phyloP scores from a whole-genome alignment of 306 rosid genomes.

The Cucurbita argyrosperma region DNA sequence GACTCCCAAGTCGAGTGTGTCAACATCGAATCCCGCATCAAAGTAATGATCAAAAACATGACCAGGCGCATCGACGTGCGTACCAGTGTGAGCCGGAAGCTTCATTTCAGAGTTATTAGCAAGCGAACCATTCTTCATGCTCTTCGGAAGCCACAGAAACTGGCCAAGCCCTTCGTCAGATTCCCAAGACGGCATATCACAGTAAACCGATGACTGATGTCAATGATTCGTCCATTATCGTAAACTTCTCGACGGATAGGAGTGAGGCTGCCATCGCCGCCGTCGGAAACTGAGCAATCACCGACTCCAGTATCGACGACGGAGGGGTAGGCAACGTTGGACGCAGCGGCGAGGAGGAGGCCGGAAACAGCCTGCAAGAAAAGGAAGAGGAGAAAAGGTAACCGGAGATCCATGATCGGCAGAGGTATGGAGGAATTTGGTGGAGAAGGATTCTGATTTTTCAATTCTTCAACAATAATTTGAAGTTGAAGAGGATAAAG shows the following conservation, averaged over 20 bases:
- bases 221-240: constrained; percentile 35
- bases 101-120: constrained; percentile 35
- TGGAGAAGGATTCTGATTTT: neutral
- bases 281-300: constrained; percentile 16
- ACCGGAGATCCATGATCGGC: neutral
- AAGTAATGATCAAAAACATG: constrained; percentile 50
- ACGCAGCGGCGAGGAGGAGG: constrained; percentile 2
- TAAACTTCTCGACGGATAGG: constrained; percentile 60
- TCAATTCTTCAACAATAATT: neutral
- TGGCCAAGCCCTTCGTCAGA: constrained; percentile 49
- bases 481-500: neutral
- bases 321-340: constrained; percentile 32
- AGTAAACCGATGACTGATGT: constrained; percentile 34
- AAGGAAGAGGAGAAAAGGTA: constrained; percentile 8
- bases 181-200: constrained; percentile 35
- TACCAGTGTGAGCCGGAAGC: constrained; percentile 49
- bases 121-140: constrained; percentile 55
- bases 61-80: constrained; percentile 63
- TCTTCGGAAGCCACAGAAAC: constrained; percentile 33
- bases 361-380: constrained; percentile 4
- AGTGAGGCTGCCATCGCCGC: constrained; percentile 1
- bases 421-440: neutral
- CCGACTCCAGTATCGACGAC: constrained; percentile 20
- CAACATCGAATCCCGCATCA: constrained; percentile 58
- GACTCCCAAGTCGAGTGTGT: constrained; percentile 47